A percentile compares a stretch with the other conserved stretches of the same genome.
phyloP scores from a whole-genome alignment of 805 yeast species.

The Tetrapisispora iriomotensis region DNA sequence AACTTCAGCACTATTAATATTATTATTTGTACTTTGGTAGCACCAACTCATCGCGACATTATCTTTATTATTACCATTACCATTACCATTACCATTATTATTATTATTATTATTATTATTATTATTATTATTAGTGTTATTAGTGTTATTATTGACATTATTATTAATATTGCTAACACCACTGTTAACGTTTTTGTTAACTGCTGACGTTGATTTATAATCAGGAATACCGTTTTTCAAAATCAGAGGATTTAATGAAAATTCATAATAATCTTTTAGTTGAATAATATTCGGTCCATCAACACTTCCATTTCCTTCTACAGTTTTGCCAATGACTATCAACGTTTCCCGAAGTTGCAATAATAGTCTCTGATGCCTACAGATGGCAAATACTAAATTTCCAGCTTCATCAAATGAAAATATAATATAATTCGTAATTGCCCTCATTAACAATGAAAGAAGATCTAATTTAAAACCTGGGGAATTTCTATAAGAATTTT shows the following conservation, averaged over 20 bases:
- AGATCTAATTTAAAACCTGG: constrained; percentile 41
- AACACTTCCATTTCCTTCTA: constrained; percentile 4
- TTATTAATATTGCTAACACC: too few species aligned
- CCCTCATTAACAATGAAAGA: constrained; percentile 48
- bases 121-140: constrained; percentile 2
- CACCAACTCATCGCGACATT: not conserved
- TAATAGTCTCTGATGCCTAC: constrained; percentile 30
- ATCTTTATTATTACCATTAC: not conserved
- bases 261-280: constrained; percentile 4
- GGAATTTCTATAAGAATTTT: constrained; percentile 8
- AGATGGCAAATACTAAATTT: constrained; percentile 42
- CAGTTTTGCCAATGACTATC: constrained; percentile 13
- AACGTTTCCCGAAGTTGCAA: constrained; percentile 21
- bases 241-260: constrained; percentile 1
- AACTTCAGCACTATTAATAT: constrained; percentile 1
- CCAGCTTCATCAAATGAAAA: constrained; percentile 43
- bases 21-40: constrained; percentile 2
- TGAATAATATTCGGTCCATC: constrained; percentile 1
- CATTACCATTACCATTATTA: constrained; percentile 7
- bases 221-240: not conserved
- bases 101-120: constrained; percentile 5
- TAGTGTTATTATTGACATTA: too few species aligned
- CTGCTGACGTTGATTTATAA: too few species aligned
- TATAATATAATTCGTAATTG: constrained; percentile 44
- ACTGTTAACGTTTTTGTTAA: too few species aligned